phyloP scores from a whole-genome alignment of 805 yeast genomes.

The Hemisphaericaspora nanyangensis region DNA sequence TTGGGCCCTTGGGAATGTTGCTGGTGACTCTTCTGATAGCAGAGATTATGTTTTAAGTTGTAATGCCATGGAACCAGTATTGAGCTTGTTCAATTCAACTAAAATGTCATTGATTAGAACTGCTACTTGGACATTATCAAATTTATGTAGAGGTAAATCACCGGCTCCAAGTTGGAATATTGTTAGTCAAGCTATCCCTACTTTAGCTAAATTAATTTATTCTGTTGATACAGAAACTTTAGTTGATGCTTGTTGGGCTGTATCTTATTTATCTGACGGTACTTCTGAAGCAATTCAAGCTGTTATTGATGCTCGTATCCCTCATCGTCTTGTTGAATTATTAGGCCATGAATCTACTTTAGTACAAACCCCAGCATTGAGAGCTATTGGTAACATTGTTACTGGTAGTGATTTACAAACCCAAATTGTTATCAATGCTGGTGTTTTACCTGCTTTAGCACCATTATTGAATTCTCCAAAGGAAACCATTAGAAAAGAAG shows the following conservation, averaged over 20 bases:
- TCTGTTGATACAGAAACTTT: slow-evolving; percentile 90
- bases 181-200: slow-evolving; percentile 85
- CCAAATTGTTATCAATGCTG: slow-evolving; percentile 88
- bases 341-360: slow-evolving; percentile 77
- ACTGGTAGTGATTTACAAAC: slow-evolving; percentile 97
- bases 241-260: slow-evolving; percentile 98
- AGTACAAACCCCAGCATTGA: slow-evolving; percentile 94
- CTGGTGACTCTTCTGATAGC: slow-evolving; percentile 90
- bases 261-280: slow-evolving; percentile 91
- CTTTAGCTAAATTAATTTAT: slow-evolving; percentile 84
- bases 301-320: slow-evolving; percentile 93
- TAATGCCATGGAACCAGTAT: slow-evolving; percentile 86
- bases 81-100: slow-evolving; percentile 71
- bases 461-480: slow-evolving; percentile 78
- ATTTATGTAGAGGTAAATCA: slow-evolving; percentile 91
- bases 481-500: slow-evolving; percentile 93
- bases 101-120: slow-evolving; percentile 91
- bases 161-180: slow-evolving; percentile 95
- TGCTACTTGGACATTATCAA: slow-evolving; percentile 97
- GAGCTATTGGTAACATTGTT: slow-evolving; percentile 97
- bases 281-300: slow-evolving; percentile 92
- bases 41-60: slow-evolving; percentile 85
- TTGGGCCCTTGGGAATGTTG: slow-evolving; percentile 99
- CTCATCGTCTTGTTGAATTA: slow-evolving; percentile 88
- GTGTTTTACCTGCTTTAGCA: slow-evolving; percentile 81